Base-by-base conservation (phyloP, 495 filamentous ascomycete species). In the Thozetella sp. region DNA sequence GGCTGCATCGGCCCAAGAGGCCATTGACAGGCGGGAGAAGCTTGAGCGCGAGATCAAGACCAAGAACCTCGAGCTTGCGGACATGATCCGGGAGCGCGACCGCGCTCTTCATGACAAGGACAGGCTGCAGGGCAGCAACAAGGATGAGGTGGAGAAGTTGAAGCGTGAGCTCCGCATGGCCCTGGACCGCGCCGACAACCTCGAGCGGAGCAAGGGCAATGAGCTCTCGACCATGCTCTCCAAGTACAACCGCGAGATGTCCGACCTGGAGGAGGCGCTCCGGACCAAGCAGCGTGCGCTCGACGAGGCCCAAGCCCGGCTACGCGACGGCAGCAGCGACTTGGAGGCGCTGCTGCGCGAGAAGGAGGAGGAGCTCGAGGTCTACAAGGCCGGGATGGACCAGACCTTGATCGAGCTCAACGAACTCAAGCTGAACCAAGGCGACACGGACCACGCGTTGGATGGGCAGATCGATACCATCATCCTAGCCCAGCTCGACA, bases 71-170 rank as follows among this genome's bases (percentile, higher is more conserved):
- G 96, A 99, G 75, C 79, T 99, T 46, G 95, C 95, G 53, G 94
- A 98, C 72, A 97, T 99, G 95, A 99, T 99, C 59, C 87, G 95
- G 3, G 95, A 99, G 73, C 83, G 95, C 67, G 95, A 99, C 71
- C 86, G 95, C 64, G 95, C 95, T n/a, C 73, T 97, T 43, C 92
- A 97, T 61, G 96, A 99, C 48, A 87, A 91, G 62, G 95, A 99
- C 68, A 87, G 95, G 51, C 68, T 90, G 22, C 85, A 83, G 51
- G 96, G 95, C 52, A 89, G 86, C 43, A 93, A 96, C 72, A 92
- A 90, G 68, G 95, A 99, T 48, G 95, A 99, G 67, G 63, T 97
- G 22, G 96, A 97, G 77, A 97, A 97, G 83, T 73, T 99, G 26
- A 96, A 91, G 85, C 90, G 95, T n/a, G 95, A 99, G 75, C 84